These are phyloP conservation scores for Raphanus hybrid DNA, from an alignment of 441 rosid genomes.

Conservation along the genomic window DNA sequence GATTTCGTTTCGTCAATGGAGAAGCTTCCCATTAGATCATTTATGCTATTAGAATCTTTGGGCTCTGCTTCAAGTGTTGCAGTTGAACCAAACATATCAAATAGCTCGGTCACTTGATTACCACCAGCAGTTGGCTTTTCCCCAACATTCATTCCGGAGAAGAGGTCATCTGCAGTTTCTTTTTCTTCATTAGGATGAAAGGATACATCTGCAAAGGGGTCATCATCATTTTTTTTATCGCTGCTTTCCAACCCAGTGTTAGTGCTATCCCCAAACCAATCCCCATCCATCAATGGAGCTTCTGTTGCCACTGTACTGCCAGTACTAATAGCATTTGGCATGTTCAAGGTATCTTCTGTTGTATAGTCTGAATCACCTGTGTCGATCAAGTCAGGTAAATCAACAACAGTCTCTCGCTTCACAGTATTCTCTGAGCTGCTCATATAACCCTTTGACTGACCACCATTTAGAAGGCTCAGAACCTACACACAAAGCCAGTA, in stretches of 20 bases:
- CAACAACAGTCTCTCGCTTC: slow-evolving; percentile 58
- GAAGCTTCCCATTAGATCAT: slow-evolving; percentile 76
- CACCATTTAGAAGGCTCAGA: slow-evolving; percentile 72
- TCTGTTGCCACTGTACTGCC: slow-evolving; percentile 45
- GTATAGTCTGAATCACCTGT: slow-evolving; percentile 69
- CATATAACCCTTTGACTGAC: slow-evolving; percentile 46
- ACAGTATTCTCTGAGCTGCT: slow-evolving; percentile 53
- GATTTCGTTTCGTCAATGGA: slow-evolving; percentile 58
- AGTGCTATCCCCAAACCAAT: slow-evolving; percentile 73
- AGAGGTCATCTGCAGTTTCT: slow-evolving; percentile 65
- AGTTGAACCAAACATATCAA: slow-evolving; percentile 73
- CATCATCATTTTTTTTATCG: slow-evolving; percentile 62
- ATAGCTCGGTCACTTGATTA: slow-evolving; percentile 54
- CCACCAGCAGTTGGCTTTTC: slow-evolving; percentile 48
- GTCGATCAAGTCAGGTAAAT: slow-evolving; percentile 86
- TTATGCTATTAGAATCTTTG: slow-evolving; percentile 50
- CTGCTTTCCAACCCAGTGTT: slow-evolving; percentile 44
- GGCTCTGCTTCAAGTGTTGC: slow-evolving; percentile 48
- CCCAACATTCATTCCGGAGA: slow-evolving; percentile 81
- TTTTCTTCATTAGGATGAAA: slow-evolving; percentile 63
- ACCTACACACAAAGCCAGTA: slow-evolving; percentile 59
- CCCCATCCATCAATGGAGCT: slow-evolving; percentile 72
- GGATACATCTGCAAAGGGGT: slow-evolving; percentile 90
- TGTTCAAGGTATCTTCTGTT: slow-evolving; percentile 51
- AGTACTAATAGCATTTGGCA: slow-evolving; percentile 47